Evolutionary conservation across 2,329 filamentous ascomycete species (phyloP).

Genomic region (Aureobasidium namibiae): DNA sequence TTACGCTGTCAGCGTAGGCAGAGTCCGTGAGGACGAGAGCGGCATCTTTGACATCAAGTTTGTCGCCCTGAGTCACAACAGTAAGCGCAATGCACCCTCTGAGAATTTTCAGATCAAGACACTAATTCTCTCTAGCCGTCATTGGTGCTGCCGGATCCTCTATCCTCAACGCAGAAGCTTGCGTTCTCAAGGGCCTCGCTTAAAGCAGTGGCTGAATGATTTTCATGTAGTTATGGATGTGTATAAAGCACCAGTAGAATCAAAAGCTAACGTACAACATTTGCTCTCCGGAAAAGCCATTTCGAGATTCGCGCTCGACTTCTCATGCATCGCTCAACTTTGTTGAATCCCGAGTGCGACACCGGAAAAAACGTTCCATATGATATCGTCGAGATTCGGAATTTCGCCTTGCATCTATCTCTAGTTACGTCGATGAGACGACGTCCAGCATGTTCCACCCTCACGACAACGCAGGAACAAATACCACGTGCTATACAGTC

Average conservation of each 20-base stretch:
- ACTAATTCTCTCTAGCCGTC: conserved; percentile 49
- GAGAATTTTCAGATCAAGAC: background rate
- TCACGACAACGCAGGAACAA: too few species aligned
- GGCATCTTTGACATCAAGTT: conserved; percentile 94
- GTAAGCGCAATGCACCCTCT: conserved; percentile 28
- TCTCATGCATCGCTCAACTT: too few species aligned
- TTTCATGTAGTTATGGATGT: conserved; percentile 7
- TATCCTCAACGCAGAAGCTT: conserved; percentile 89
- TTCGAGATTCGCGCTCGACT: too few species aligned
- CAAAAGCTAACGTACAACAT: background rate
- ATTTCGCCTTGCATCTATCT: too few species aligned
- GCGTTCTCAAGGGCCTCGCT: conserved; percentile 66
- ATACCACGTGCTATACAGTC: background rate
- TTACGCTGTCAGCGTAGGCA: conserved; percentile 85
- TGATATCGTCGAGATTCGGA: too few species aligned
- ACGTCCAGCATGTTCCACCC: too few species aligned
- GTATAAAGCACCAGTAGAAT: background rate
- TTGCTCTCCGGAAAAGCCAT: too few species aligned
- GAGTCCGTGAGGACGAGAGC: conserved; percentile 75
- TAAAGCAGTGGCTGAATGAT: background rate
- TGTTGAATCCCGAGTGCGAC: too few species aligned
- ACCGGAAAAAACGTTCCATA: too few species aligned
- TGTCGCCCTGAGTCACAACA: conserved; percentile 83
- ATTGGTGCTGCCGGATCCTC: conserved; percentile 95
- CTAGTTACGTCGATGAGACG: too few species aligned